These are phyloP conservation scores for Blastobotrys capitulatus DNA, from an alignment of 1,139 yeast genomes.

Conservation along the genomic window DNA sequence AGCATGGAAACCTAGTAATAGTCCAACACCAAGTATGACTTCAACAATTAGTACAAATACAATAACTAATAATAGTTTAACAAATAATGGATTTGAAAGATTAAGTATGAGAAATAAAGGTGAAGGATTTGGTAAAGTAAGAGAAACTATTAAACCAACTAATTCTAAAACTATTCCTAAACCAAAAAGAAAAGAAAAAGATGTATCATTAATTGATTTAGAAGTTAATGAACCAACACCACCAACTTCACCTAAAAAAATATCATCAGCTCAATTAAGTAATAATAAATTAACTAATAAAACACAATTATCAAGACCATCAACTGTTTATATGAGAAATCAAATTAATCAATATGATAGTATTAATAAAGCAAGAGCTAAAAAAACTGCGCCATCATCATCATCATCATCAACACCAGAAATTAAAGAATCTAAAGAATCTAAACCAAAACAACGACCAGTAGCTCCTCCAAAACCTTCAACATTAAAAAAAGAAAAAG, in stretches of 20 bases:
- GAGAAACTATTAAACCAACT: background rate
- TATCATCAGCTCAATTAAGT: background rate
- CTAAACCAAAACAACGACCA: background rate
- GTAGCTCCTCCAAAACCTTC: background rate
- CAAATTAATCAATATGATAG: conserved; percentile 1
- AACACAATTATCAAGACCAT: background rate
- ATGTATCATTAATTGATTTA: background rate
- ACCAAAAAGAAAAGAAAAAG: background rate
- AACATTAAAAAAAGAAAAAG: background rate
- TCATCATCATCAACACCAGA: conserved; percentile 3
- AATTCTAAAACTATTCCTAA: background rate
- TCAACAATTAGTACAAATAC: too few relatives aligned
- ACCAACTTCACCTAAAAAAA: conserved; percentile 3
- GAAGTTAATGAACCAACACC: conserved; percentile 7
- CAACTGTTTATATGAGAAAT: conserved; percentile 7
- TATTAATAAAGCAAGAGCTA: conserved; percentile 1
- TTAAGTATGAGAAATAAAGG: conserved; percentile 15
- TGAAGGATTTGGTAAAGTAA: conserved; percentile 16
- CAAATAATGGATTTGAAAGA: conserved; percentile 14
- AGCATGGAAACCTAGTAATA: conserved; percentile 20
- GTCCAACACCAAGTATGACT: background rate
- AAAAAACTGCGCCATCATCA: background rate
- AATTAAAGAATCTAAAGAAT: too few relatives aligned
- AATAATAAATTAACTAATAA: background rate
- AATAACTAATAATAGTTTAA: too few relatives aligned